Percentiles rank a stretch among this genome's conserved stretches.
phyloP scores from a whole-genome alignment of 176 grass and related monocot genomes.

The Carex cristatella region DNA sequence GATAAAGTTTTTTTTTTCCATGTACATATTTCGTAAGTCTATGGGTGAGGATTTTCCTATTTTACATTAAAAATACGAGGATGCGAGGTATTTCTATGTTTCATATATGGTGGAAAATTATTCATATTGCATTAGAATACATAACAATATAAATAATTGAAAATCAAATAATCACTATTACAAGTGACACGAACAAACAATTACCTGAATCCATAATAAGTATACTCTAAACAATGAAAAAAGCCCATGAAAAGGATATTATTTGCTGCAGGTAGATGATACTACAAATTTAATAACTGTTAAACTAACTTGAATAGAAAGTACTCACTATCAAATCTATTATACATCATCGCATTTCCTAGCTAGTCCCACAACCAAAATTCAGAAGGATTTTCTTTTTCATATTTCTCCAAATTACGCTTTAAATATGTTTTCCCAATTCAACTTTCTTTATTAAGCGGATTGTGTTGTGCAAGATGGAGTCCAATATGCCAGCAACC shows the following conservation, averaged over 20 bases:
- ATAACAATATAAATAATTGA: not conserved
- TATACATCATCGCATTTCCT: conserved; percentile 39
- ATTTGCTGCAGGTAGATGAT: not conserved
- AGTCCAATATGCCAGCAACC: conserved; percentile 97
- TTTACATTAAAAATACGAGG: not conserved
- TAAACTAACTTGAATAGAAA: not conserved
- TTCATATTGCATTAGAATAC: not conserved
- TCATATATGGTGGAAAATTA: not conserved
- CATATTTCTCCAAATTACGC: not conserved
- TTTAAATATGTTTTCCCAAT: conserved; percentile 78
- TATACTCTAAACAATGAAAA: not conserved
- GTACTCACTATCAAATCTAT: not conserved
- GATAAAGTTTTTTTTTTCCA: no score
- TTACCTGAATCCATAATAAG: not conserved
- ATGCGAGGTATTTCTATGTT: not conserved
- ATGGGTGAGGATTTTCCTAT: not conserved
- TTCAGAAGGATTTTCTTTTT: not conserved
- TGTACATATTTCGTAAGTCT: not conserved
- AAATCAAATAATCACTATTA: not conserved
- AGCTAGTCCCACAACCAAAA: conserved; percentile 31
- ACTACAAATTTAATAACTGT: not conserved
- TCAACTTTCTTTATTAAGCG: conserved; percentile 87
- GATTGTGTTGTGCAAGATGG: conserved; percentile 86
- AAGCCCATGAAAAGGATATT: not conserved
- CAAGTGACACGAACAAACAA: not conserved